These are phyloP conservation scores for Citrus mangshanensis DNA, from an alignment of 345 rosid species.

Conservation along the genomic window DNA sequence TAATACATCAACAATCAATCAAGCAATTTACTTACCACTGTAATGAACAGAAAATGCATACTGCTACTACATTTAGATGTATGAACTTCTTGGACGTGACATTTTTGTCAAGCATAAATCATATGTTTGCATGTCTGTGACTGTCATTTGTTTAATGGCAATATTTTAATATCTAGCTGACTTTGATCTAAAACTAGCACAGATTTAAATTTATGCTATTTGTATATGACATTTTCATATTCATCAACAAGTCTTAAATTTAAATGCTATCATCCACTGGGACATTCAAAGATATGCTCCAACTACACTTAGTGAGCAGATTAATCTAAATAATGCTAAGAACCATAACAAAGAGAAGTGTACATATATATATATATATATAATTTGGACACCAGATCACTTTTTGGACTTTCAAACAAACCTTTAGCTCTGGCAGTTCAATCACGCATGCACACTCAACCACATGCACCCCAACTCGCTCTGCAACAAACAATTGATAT, in stretches of 20 bases:
- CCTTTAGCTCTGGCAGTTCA: conserved; percentile 86
- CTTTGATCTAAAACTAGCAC: background rate
- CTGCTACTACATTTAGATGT: background rate
- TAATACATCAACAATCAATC: background rate
- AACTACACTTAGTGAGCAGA: background rate
- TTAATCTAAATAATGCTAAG: background rate
- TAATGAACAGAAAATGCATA: background rate
- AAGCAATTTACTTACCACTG: background rate
- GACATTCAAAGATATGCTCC: background rate
- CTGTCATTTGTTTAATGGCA: background rate
- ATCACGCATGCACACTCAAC: conserved; percentile 96
- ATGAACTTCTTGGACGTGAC: background rate
- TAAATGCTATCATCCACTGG: background rate
- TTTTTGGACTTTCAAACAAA: conserved; percentile 10
- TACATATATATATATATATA: background rate
- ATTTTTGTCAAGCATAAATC: background rate
- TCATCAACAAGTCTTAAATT: background rate
- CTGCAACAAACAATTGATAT: conserved; percentile 41
- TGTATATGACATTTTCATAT: background rate
- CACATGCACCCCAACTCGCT: conserved; percentile 81
- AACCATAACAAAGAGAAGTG: background rate
- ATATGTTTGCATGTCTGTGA: background rate
- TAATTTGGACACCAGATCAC: background rate
- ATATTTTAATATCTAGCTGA: background rate
- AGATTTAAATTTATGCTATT: background rate